Evolutionary conservation across 2,329 filamentous ascomycete species (phyloP).

Genomic region (Scleromitrula shiraiana): DNA sequence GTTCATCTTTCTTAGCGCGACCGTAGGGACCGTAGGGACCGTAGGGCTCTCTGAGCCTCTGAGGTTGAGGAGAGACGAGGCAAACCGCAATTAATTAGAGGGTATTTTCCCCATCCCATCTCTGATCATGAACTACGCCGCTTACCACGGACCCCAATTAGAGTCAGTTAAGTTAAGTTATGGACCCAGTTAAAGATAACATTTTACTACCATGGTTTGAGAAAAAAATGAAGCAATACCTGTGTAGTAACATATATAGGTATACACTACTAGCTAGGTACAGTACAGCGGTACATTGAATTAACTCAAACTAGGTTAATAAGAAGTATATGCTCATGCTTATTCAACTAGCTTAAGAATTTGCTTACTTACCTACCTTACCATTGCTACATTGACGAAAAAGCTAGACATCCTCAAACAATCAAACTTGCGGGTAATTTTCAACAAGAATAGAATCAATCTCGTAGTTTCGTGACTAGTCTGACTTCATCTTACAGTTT

Average conservation of each 20-base stretch:
- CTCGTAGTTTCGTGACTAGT: background rate
- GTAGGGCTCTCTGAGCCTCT: slow-evolving; percentile 9
- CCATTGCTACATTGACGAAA: too few species aligned
- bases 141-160: slow-evolving; percentile 8
- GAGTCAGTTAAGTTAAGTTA: too few species aligned
- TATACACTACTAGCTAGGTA: too few species aligned
- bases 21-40: too few species aligned
- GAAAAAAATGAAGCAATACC: background rate
- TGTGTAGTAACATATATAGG: too few species aligned
- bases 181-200: background rate
- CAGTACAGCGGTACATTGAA: too few species aligned
- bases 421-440: slow-evolving; percentile 8
- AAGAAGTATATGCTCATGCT: background rate
- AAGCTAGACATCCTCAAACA: slow-evolving; percentile 9
- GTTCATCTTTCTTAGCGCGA: slow-evolving; percentile 9
- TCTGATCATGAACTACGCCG: slow-evolving; percentile 7
- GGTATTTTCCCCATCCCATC: slow-evolving; percentile 7
- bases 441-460: background rate
- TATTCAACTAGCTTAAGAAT: too few species aligned
- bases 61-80: slow-evolving; percentile 5
- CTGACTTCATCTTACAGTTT: too few species aligned
- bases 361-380: too few species aligned
- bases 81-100: slow-evolving; percentile 4
- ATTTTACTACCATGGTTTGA: background rate
- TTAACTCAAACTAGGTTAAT: background rate